Evolutionary conservation across 352 stramenopile genomes (phyloP).

Genomic region (Pythium aristosporum): DNA sequence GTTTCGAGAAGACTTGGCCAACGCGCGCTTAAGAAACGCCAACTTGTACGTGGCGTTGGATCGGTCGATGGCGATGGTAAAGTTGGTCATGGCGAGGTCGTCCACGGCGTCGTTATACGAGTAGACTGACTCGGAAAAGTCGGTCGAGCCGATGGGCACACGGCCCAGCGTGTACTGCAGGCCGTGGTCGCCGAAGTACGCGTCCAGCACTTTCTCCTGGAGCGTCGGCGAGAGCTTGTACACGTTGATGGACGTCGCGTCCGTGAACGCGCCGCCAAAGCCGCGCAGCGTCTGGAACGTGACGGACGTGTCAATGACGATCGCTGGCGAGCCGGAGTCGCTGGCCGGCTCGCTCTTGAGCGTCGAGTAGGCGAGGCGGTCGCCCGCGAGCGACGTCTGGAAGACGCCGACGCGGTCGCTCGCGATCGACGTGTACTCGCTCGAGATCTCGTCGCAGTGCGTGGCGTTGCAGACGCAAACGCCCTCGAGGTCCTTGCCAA

Average conservation of each 20-base stretch:
- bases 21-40: slow-evolving; percentile 58
- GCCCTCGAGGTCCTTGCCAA: slow-evolving; percentile 40
- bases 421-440: slow-evolving; percentile 40
- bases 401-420: slow-evolving; percentile 41
- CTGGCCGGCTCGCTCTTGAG: background rate
- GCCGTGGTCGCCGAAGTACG: slow-evolving; percentile 78
- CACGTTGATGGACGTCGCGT: slow-evolving; percentile 80
- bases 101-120: slow-evolving; percentile 81
- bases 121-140: slow-evolving; percentile 88
- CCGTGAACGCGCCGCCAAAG: slow-evolving; percentile 90
- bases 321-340: slow-evolving; percentile 19
- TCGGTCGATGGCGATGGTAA: slow-evolving; percentile 85
- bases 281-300: slow-evolving; percentile 84
- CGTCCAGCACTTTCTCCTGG: slow-evolving; percentile 69
- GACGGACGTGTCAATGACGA: slow-evolving; percentile 46
- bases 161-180: slow-evolving; percentile 84
- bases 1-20: slow-evolving; percentile 38
- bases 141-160: slow-evolving; percentile 81
- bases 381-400: slow-evolving; percentile 44
- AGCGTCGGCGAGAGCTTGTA: slow-evolving; percentile 52
- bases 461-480: slow-evolving; percentile 56
- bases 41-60: slow-evolving; percentile 59
- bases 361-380: slow-evolving; percentile 44
- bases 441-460: slow-evolving; percentile 54
- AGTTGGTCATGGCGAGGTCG: slow-evolving; percentile 81